A percentile compares a stretch with the other conserved stretches of the same genome.
Evolutionary conservation across 2,329 filamentous ascomycete genomes (phyloP).

Genomic region (Sclerotinia sclerotiorum): DNA sequence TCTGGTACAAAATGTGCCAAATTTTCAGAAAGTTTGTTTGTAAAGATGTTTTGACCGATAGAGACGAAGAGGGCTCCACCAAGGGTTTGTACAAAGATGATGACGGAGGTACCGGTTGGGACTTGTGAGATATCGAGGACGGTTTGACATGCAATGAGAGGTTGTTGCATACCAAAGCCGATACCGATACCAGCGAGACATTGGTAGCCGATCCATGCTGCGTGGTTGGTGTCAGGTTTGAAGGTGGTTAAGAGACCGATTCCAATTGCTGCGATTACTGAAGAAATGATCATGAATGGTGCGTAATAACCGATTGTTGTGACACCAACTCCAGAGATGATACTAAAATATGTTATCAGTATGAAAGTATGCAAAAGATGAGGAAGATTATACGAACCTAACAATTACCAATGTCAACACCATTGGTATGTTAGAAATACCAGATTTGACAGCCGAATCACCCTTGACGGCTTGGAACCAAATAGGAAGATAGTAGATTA

Average conservation of each 20-base stretch:
- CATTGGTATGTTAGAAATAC: conserved; percentile 44
- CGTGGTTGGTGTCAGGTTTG: conserved; percentile 47
- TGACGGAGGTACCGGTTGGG: conserved; percentile 54
- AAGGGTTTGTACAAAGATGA: conserved; percentile 58
- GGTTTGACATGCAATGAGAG: conserved; percentile 56
- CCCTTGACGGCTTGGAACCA: conserved; percentile 50
- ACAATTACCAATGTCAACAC: conserved; percentile 40
- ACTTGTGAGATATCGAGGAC: conserved; percentile 55
- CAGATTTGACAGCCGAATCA: conserved; percentile 46
- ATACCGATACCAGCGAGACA: conserved; percentile 55
- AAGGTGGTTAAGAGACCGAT: conserved; percentile 57
- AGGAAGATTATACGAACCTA: conserved; percentile 23
- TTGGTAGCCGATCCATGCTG: conserved; percentile 58
- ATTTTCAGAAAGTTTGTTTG: conserved; percentile 41
- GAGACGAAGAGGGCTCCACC: conserved; percentile 60
- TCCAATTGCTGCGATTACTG: conserved; percentile 44
- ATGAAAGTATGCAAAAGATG: conserved; percentile 23
- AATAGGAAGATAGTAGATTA: conserved; percentile 50
- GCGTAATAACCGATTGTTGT: conserved; percentile 42
- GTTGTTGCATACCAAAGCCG: conserved; percentile 59
- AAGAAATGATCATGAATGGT: conserved; percentile 55
- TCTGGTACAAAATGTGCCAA: conserved; percentile 44
- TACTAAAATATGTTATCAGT: not conserved
- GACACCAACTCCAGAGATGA: conserved; percentile 12
- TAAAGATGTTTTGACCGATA: conserved; percentile 53